A percentile compares a stretch with the other conserved stretches of the same genome.
These are phyloP conservation scores for Diplodia mutila DNA, from an alignment of 2,329 filamentous ascomycete genomes.

Conservation along the genomic window DNA sequence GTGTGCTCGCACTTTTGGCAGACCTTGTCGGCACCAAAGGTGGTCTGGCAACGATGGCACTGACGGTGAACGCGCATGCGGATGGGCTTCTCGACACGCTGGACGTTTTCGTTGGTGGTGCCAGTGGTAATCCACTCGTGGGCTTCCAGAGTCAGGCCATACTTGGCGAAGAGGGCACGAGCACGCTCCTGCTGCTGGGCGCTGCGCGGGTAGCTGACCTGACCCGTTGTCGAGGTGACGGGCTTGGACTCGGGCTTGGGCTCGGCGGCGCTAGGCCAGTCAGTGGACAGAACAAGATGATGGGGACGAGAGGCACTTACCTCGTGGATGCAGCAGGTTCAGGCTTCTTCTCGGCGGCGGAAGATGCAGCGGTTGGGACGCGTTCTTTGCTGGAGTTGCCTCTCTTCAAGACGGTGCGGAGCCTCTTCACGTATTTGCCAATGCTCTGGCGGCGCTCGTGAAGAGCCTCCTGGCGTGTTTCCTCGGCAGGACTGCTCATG, in stretches of 20 bases:
- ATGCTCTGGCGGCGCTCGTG: constrained; percentile 39
- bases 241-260: constrained; percentile 25
- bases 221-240: constrained; percentile 25
- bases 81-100: constrained; percentile 73
- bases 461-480: constrained; percentile 8
- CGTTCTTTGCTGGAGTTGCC: constrained; percentile 33
- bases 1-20: constrained; percentile 78
- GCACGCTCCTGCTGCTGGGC: constrained; percentile 46
- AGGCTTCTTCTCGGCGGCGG: constrained; percentile 10
- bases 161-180: constrained; percentile 47
- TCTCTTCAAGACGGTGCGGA: constrained; percentile 45
- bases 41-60: constrained; percentile 79
- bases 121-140: constrained; percentile 41
- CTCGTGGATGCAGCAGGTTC: constrained; percentile 19
- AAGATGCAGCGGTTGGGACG: constrained; percentile 10
- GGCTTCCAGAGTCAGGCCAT: constrained; percentile 47
- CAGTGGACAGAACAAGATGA: not conserved
- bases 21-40: constrained; percentile 72
- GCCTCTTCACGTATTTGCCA: constrained; percentile 46
- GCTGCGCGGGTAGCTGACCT: constrained; percentile 28
- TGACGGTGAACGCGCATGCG: constrained; percentile 76
- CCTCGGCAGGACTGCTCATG: constrained; percentile 24
- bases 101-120: constrained; percentile 36
- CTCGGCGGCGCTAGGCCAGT: constrained; percentile 7
- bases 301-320: constrained; percentile 19